Base-by-base conservation (phyloP, 495 filamentous ascomycete genomes). In the Daldinia concentrica region DNA sequence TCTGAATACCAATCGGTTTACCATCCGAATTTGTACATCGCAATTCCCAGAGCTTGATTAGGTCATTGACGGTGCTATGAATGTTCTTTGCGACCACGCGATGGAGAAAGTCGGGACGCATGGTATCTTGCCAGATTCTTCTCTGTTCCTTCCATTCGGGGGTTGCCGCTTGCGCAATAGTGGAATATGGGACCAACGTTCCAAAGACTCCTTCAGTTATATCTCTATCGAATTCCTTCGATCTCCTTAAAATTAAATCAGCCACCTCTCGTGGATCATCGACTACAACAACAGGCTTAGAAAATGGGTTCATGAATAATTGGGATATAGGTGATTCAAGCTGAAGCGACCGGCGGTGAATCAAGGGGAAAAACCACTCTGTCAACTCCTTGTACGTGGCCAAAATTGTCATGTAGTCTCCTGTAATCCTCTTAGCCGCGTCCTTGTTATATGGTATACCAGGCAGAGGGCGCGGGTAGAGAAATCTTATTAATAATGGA, bases 81-180 rank as follows among this genome's bases (percentile, higher is more conserved):
- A 82, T 77, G 30, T 77, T 74, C 36, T 74, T 78, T 0, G 78
- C 76, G 1, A 71, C 76, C 3, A 76, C 75, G 12, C 71, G 56
- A 6, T 74, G 62, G 15, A 82, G 57, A 48, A 82, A 82, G 9
- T 76, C 72, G 2, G 70, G 34, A 54, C 64, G 62, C 77, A 80
- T 80, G 19, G 72, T 66, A 45, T 77, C 79, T 17, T 69, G 65
- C 79, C 79, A 81, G 6, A 11, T 26, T 27, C 19, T 22, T 51
- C 45, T 51, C 45, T 26, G 45, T 2, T 5, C 45, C 22, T 51
- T 51, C 19, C 6, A 51, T 51, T 51, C 45, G 45, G 45, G 45
- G 26, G 45, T 51, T 51, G 11, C 11, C 19, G 12, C 3, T n/a
- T n/a, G 14, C 5, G 37, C 1, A 41, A 41, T 15, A n/a, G 37